These are phyloP conservation scores for Lachancea cidri DNA, from an alignment of 805 yeast genomes.

Conservation along the genomic window DNA sequence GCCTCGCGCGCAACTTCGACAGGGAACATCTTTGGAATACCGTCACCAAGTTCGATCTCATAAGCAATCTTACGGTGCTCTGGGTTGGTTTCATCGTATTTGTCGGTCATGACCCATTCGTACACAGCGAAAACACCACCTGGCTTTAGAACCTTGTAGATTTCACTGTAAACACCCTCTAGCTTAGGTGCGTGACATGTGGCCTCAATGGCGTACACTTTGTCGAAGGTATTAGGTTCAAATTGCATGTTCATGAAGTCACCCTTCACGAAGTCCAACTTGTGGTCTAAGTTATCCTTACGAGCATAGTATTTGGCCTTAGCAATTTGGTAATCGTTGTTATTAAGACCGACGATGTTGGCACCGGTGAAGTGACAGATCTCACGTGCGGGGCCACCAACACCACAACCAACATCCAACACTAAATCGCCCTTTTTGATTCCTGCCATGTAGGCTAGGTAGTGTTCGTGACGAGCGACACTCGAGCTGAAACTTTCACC, in stretches of 20 bases:
- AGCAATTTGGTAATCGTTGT: constrained; percentile 94
- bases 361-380: constrained; percentile 87
- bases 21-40: constrained; percentile 94
- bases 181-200: constrained; percentile 96
- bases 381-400: constrained; percentile 99
- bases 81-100: constrained; percentile 77
- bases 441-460: constrained; percentile 81
- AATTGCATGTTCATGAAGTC: constrained; percentile 99
- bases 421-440: constrained; percentile 77
- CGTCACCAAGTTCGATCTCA: constrained; percentile 98
- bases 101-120: constrained; percentile 99
- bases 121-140: constrained; percentile 97
- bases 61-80: constrained; percentile 93
- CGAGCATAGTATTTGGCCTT: constrained; percentile 82
- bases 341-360: constrained; percentile 83
- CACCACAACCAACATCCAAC: constrained; percentile 98
- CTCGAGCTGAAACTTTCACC: constrained; percentile 95
- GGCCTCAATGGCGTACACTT: constrained; percentile 97
- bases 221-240: constrained; percentile 83
- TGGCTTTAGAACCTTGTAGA: constrained; percentile 92
- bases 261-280: constrained; percentile 86
- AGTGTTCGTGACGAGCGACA: constrained; percentile 96
- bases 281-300: constrained; percentile 57
- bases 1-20: constrained; percentile 85
- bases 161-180: constrained; percentile 93